Evolutionary conservation across 352 stramenopile species (phyloP).

Genomic region (Thalassiosira allenii): DNA sequence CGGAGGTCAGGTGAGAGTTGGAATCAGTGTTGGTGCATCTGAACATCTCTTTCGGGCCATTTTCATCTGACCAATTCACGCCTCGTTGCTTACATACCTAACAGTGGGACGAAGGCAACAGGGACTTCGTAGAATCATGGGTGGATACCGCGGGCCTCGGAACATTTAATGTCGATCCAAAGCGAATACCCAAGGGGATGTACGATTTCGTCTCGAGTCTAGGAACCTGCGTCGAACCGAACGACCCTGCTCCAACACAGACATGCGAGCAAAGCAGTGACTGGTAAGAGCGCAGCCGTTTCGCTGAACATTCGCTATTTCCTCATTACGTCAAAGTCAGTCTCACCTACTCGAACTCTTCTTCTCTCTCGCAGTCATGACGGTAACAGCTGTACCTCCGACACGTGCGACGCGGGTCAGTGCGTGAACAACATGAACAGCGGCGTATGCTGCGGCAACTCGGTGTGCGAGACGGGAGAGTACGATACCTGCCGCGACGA

Average conservation of each 20-base stretch:
- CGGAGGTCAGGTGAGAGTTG: no score
- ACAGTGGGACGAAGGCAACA: background rate
- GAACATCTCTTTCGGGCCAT: no score
- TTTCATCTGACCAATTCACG: no score
- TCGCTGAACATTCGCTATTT: no score
- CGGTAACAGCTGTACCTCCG: conserved; percentile 35
- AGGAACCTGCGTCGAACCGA: conserved; percentile 7
- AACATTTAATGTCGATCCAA: conserved; percentile 4
- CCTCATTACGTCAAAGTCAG: no score
- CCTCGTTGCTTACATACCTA: no score
- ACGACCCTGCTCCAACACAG: conserved; percentile 1
- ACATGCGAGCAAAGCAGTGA: conserved; percentile 32
- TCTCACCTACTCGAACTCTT: background rate
- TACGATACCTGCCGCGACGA: conserved; percentile 4
- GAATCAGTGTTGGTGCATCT: no score
- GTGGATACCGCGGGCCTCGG: background rate
- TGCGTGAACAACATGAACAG: conserved; percentile 17
- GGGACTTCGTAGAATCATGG: background rate
- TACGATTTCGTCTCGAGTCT: background rate
- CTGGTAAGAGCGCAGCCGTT: no score
- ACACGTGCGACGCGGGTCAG: conserved; percentile 21
- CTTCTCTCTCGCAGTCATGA: conserved; percentile 20
- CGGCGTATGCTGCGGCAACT: conserved; percentile 45
- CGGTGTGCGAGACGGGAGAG: conserved; percentile 44
- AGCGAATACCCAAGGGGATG: background rate